Percentiles rank a stretch among this genome's conserved stretches.
Conservation (phyloP, 805 yeast genomes). For the Sungouiozyma intestinalis region DNA sequence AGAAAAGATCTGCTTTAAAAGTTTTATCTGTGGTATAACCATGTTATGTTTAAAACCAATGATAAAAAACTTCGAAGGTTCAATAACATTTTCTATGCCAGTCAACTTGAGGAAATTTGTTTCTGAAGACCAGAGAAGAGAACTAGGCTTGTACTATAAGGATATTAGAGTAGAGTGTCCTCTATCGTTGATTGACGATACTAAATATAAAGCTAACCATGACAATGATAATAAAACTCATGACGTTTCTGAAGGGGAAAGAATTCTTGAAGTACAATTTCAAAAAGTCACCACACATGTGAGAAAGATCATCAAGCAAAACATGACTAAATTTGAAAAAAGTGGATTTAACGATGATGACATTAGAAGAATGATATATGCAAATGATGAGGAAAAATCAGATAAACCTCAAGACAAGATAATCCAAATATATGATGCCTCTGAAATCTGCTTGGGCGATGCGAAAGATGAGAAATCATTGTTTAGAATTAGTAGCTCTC, state of each 20-base stretch:
- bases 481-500: slow-evolving; percentile 13
- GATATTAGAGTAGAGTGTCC: slow-evolving; percentile 22
- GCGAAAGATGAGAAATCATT: not conserved
- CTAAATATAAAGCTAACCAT: slow-evolving; percentile 1
- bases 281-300: slow-evolving; percentile 15
- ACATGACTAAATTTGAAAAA: slow-evolving; percentile 15
- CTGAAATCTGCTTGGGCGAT: slow-evolving; percentile 10
- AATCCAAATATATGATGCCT: slow-evolving; percentile 21
- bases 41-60: slow-evolving; percentile 22
- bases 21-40: slow-evolving; percentile 20
- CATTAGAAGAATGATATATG: slow-evolving; percentile 21
- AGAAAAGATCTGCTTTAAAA: slow-evolving; percentile 16
- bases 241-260: slow-evolving; percentile 12
- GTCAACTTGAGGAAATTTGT: slow-evolving; percentile 15
- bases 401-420: slow-evolving; percentile 6
- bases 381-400: slow-evolving; percentile 3
- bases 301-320: slow-evolving; percentile 8
- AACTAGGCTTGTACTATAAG: slow-evolving; percentile 19
- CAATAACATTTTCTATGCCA: slow-evolving; percentile 17
- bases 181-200: slow-evolving; percentile 15
- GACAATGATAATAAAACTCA: slow-evolving; percentile 4
- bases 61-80: slow-evolving; percentile 11
- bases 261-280: slow-evolving; percentile 18
- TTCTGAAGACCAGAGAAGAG: slow-evolving; percentile 4
- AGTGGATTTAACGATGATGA: slow-evolving; percentile 22